A percentile compares a stretch with the other conserved stretches of the same genome.
Conservation (phyloP, 768 basidiomycete genomes). For the Boletus subparvulus region DNA sequence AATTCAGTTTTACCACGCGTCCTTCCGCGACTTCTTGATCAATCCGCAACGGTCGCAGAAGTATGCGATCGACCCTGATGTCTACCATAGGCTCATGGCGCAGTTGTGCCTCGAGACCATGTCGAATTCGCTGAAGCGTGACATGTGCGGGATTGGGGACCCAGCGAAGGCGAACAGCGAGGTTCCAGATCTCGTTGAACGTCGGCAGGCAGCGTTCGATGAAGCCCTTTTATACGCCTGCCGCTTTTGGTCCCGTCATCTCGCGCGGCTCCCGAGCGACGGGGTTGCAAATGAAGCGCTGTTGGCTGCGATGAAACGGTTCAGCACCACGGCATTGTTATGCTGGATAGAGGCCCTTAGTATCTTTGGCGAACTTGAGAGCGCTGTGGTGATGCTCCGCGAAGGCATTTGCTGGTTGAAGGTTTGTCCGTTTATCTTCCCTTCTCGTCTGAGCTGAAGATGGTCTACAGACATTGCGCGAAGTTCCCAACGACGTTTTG, state of each 20-base stretch:
- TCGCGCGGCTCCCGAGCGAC: slow-evolving; percentile 10
- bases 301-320: slow-evolving; percentile 6
- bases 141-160: slow-evolving; percentile 21
- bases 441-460: not conserved
- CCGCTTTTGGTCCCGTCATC: slow-evolving; percentile 21
- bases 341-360: slow-evolving; percentile 20
- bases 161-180: slow-evolving; percentile 17
- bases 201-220: slow-evolving; percentile 9
- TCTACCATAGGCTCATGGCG: slow-evolving; percentile 19
- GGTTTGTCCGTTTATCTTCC: not conserved
- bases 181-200: slow-evolving; percentile 18
- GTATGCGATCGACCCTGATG: slow-evolving; percentile 12
- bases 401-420: slow-evolving; percentile 15
- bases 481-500: slow-evolving; percentile 6
- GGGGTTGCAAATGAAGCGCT: slow-evolving; percentile 9
- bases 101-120: slow-evolving; percentile 20
- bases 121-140: slow-evolving; percentile 18
- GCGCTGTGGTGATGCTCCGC: slow-evolving; percentile 15
- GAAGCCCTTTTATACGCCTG: slow-evolving; percentile 21
- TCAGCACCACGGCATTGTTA: slow-evolving; percentile 14
- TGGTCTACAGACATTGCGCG: slow-evolving; percentile 2
- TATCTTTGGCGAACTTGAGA: slow-evolving; percentile 19
- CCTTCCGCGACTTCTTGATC: slow-evolving; percentile 23
- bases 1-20: slow-evolving; percentile 23
- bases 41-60: slow-evolving; percentile 16